Conservation (phyloP, 2,329 filamentous ascomycete genomes). For the Stemphylium lycopersici region DNA sequence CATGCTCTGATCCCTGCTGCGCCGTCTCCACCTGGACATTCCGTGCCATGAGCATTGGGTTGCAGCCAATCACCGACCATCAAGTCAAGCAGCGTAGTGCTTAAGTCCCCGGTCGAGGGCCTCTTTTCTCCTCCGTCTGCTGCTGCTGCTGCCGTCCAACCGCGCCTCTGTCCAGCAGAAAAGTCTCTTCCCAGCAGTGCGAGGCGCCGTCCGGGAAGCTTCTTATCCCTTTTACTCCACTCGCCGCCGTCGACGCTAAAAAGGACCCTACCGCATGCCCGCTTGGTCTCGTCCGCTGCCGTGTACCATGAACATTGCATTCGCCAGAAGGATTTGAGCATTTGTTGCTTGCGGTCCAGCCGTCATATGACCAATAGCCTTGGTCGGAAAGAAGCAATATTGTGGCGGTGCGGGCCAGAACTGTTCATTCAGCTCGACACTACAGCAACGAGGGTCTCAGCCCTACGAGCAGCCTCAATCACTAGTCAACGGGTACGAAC, state of each 20-base stretch:
- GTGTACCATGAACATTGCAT: slow-evolving; percentile 38
- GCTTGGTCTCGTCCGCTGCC: slow-evolving; percentile 26
- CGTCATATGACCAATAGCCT: slow-evolving; percentile 8
- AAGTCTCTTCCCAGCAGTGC: not conserved
- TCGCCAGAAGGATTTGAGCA: slow-evolving; percentile 5
- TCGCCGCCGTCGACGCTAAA: slow-evolving; percentile 26
- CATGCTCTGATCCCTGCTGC: slow-evolving; percentile 27
- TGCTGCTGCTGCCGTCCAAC: slow-evolving; percentile 15
- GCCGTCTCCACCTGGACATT: slow-evolving; percentile 28
- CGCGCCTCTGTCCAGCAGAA: slow-evolving; percentile 13
- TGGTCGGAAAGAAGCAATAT: slow-evolving; percentile 11
- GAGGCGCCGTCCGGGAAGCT: not conserved
- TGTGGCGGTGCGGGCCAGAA: slow-evolving; percentile 31
- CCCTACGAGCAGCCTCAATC: slow-evolving; percentile 14
- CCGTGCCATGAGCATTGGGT: slow-evolving; percentile 24
- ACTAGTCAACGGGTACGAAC: slow-evolving; percentile 11
- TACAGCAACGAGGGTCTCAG: slow-evolving; percentile 8
- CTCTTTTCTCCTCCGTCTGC: slow-evolving; percentile 27
- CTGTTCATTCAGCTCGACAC: slow-evolving; percentile 18
- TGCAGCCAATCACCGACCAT: slow-evolving; percentile 34
- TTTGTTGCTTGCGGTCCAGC: not conserved
- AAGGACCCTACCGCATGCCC: slow-evolving; percentile 22
- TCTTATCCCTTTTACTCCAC: slow-evolving; percentile 17
- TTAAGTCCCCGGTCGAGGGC: slow-evolving; percentile 37
- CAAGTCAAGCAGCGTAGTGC: slow-evolving; percentile 28